Evolutionary conservation across 2,329 filamentous ascomycete species (phyloP), one percentile per base, ranked within the genome.

Genomic region (Cylindrodendrum hubeiense): DNA sequence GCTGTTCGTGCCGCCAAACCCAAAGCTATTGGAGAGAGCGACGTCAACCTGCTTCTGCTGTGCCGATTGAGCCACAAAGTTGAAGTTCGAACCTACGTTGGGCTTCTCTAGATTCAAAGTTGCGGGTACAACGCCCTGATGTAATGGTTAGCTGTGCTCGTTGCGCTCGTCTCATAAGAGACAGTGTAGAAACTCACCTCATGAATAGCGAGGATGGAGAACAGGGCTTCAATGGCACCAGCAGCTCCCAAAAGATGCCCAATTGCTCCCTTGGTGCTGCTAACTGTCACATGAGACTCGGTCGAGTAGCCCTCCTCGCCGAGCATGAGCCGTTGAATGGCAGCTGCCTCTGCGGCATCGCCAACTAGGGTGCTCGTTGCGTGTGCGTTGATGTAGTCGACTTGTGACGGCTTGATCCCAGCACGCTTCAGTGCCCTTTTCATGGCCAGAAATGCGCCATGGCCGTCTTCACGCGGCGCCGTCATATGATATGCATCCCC

Each of bases 1-100:
- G 44, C 95, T 95, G 81, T 99, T 99, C 1, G 95, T 98, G 17
- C 96, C 96, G 12, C 96, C 96, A 82, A 99, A 99, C 0, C 96
- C 96, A 81, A 99, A 99, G 77, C 95, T 98, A 76, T 99, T 99
- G 4, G 93, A 96, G 63, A 99, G 74, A 5, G 93, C 93, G 22
- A 95, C 91, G 62, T 89, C 82, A 12, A 98, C 88, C 3, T 84
- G 77, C 69, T 89, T 90, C 56, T 91, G 79, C 79, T 98, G 95
- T 1, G 94, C 86, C 49, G 83, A 76, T 4, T 89, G 84, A 0
- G 94, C 89, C 4, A 97, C 90, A 78, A 98, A 95, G 76, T 98
- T 98, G 82, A 95, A 97, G 68, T 90, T 83, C 58, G 93, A 91
- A 4, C 89, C 86, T 2, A 89, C 84, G 46, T 91, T 88, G 6